Conservation (phyloP, 78 protist genomes). For the Guillardia theta region DNA sequence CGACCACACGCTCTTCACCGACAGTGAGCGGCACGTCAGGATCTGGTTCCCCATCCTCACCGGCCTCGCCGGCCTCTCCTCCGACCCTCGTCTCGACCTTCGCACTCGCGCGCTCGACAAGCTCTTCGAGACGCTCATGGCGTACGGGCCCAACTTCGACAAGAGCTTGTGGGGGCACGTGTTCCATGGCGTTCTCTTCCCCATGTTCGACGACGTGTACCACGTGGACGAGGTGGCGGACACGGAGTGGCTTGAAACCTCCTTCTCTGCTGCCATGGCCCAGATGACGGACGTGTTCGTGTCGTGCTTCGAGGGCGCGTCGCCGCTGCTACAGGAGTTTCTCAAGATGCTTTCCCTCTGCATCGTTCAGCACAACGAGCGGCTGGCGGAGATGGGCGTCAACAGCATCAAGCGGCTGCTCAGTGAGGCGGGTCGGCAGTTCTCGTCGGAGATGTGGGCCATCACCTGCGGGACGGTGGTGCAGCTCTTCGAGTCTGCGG, state of each 20-base stretch:
- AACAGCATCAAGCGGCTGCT: neutral
- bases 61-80: neutral
- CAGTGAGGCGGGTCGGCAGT: neutral
- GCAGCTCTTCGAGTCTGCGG: neutral
- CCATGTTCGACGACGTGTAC: slow-evolving; percentile 81
- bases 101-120: neutral
- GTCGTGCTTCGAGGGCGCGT: neutral
- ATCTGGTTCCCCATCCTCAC: slow-evolving; percentile 1
- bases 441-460: neutral
- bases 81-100: neutral
- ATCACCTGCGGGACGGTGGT: neutral
- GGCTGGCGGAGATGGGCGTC: neutral
- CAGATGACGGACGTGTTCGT: neutral
- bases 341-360: neutral
- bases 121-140: neutral
- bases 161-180: slow-evolving; percentile 79
- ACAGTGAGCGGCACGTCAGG: neutral
- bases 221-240: neutral
- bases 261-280: neutral
- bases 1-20: neutral
- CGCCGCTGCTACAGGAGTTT: neutral
- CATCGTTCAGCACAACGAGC: neutral
- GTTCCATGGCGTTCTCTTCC: slow-evolving; percentile 85
- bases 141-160: slow-evolving; percentile 40
- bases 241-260: neutral